Base-by-base conservation (phyloP, 192 early-diverging fungal species). In the Cetraspora pellucida region DNA sequence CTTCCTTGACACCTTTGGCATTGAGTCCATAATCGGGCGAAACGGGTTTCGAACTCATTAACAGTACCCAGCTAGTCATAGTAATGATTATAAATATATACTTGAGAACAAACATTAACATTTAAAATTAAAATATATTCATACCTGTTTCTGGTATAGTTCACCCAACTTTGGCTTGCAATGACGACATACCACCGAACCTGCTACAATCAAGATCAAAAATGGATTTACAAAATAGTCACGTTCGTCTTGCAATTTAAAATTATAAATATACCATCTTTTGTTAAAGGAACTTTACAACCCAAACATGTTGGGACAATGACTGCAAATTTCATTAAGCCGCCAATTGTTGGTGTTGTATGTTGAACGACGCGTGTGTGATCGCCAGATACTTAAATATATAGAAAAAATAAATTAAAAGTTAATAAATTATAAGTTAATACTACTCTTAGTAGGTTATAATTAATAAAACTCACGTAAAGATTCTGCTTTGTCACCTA, bases 1-100 rank as follows among this genome's bases (percentile, higher is more conserved):
- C 89, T 93, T 37, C 95, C 96, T 81, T 98, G 96, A 78, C 97
- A 99, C 47, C 94, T 87, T 83, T 99, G 97, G 79, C 97, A 99
- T 80, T 98, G 96, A 25, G 97, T 98, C 97, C 97, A 99, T 37
- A 98, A 86, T 21, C 95, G 84, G 7, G 95, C 89, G 81, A 90
- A 99, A 27, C 88, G 87, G 9, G 88, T 86, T 79, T 95, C 94
- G 1, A 91, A 82, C 72, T 88, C 86, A 64, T 90, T 94, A 46
- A 94, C 88, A 7, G 84, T 80, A 27, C 85, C 85, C 54, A 92
- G 79, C 75, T 81, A 30, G 2, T 19, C 5, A 60, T 30, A 43
- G 19, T 17, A 43, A 30, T 13, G 5, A 25, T 47, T 21, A 46
- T 19, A 23, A 49, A 47, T 7, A 37, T 5, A 37, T 7, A 37